Evolutionary conservation across 768 basidiomycete genomes (phyloP).

Genomic region (Epithele typhae): DNA sequence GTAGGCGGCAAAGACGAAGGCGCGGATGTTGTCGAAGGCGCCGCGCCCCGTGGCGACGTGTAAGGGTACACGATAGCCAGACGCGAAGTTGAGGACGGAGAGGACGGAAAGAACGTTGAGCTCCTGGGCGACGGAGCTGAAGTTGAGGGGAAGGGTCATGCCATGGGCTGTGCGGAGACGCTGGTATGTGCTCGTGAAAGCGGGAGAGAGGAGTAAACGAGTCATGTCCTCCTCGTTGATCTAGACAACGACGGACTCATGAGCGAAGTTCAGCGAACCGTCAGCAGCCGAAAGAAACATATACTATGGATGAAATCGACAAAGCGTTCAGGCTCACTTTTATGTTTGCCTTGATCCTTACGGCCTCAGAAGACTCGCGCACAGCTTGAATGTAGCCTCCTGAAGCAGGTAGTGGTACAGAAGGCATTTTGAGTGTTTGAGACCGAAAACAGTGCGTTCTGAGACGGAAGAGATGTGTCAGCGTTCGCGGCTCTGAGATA

Average conservation of each 20-base stretch:
- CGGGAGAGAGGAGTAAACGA: constrained; percentile 58
- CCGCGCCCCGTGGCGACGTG: constrained; percentile 72
- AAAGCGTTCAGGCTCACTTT: constrained; percentile 37
- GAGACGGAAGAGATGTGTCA: too few relatives aligned
- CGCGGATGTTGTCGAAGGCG: constrained; percentile 80
- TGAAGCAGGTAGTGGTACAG: constrained; percentile 33
- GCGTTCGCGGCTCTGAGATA: too few relatives aligned
- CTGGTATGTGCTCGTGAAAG: constrained; percentile 58
- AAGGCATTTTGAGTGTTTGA: too few relatives aligned
- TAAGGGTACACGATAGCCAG: constrained; percentile 72
- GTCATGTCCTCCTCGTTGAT: constrained; percentile 54
- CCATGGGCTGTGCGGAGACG: constrained; percentile 65
- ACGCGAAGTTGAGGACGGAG: constrained; percentile 78
- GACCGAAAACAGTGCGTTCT: too few relatives aligned
- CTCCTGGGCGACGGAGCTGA: constrained; percentile 67
- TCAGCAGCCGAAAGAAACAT: neutral
- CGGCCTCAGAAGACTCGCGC: constrained; percentile 44
- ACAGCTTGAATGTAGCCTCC: constrained; percentile 48
- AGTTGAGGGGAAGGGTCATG: constrained; percentile 73
- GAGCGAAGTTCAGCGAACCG: neutral
- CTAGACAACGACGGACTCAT: constrained; percentile 31
- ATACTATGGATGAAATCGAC: too few relatives aligned
- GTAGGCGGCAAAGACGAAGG: constrained; percentile 68
- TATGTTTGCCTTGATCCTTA: constrained; percentile 46
- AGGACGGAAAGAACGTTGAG: constrained; percentile 79